Base-by-base conservation (phyloP, 1,284 basidiomycete species). In the Sporisorium graminicola region DNA sequence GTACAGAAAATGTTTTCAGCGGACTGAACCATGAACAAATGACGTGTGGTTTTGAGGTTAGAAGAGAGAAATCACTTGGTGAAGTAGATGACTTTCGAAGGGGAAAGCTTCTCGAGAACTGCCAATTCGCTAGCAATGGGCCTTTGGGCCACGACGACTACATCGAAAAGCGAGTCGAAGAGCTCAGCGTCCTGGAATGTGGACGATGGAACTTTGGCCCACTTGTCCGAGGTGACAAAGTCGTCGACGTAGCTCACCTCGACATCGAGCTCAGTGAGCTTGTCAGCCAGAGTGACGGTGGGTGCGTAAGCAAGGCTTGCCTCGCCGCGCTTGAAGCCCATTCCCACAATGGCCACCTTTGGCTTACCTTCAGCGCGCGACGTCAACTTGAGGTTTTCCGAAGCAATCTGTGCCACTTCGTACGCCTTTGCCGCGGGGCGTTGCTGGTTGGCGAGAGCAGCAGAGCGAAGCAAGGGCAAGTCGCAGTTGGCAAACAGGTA, bases 301-400 rank as follows among this genome's bases (percentile, higher is more conserved):
- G 69, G 69, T 5, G 69, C 63, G 47, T 72, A 67, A 6, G 69
- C 63, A 2, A 72, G 60, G 13, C 42, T 49, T 12, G 69, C 63
- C 42, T 72, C 69, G 22, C 69, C 69, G 13, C 64, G 55, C 51
- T 72, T 72, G 64, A 72, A 72, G 3, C 69, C 69, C 69, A 72
- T 66, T 5, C 69, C 69, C 0, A 72, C 55, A 26, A 72, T 60
- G 4, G 64, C 63, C 0, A 72, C 60, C 20, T 43, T 37, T 1
- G 49, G 12, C 22, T 55, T 59, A 2, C 20, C 52, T 7, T 5
- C 16, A 20, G 31, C 33, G 1, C 29, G 33, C 3, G 58, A 4
- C 2, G 50, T 27, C 49, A 24, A n/a, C 35, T 12, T 37, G 9
- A 47, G 47, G 33, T 52, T 58, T 16, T 55, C 6, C 1, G 22